Base-by-base conservation (phyloP, 2,329 filamentous ascomycete genomes). In the Pseudonectria foliicola region DNA sequence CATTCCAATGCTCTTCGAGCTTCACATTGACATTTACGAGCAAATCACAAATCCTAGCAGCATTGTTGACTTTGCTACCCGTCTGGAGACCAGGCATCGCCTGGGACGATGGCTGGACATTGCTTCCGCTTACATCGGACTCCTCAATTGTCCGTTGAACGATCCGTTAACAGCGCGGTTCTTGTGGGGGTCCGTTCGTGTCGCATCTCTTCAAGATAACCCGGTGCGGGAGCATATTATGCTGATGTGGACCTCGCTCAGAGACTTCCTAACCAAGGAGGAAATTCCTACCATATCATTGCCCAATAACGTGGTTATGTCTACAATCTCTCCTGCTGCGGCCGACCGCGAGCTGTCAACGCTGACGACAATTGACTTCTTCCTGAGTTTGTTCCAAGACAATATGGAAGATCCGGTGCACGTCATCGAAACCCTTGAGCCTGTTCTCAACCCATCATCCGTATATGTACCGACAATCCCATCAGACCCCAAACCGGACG, bases 331-430 rank as follows among this genome's bases (percentile, higher is more conserved):
- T 0, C 64, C 78, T 3, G 72, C 75, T n/a, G 85, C 87, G 1
- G 81, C 92, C 7, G 89, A 96, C 43, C 80, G 87, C 35, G 90
- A 98, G 55, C 82, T 95, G 16, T 90, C 86, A 10, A 88, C 89
- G 50, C 71, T 96, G 24, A 95, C 86, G 11, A 96, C 90, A 1
- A 92, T 94, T 76, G 90, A 95, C 54, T 96, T 96, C 58, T 96
- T 98, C 60, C 71, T 88, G 33, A 85, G 81, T 25, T 75, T 98
- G 1, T 96, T 96, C 55, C 83, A 85, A 40, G 80, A 88, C 25
- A 83, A 92, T 38, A 75, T 81, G 39, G 79, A 82, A 30, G 82
- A 95, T 47, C 85, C 90, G 0, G 75, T 90, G 10, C 74, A 81
- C 5, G 77, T 95, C 13, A 95, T 98, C 39, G 88, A 95, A 52